phyloP scores from a whole-genome alignment of 2,329 filamentous ascomycete genomes.

The Xenoacremonium recifei region DNA sequence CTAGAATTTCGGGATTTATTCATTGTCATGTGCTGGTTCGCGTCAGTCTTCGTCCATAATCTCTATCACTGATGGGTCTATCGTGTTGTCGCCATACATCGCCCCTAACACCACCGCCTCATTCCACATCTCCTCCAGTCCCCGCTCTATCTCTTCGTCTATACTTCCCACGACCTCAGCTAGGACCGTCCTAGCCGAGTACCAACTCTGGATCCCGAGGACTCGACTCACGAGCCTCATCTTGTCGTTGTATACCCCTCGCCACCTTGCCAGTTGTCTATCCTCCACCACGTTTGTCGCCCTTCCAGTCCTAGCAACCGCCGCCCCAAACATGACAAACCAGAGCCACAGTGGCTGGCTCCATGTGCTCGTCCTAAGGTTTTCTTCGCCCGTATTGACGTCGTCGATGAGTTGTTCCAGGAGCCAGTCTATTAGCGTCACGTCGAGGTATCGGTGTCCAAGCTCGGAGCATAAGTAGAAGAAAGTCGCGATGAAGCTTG shows the following conservation, averaged over 20 bases:
- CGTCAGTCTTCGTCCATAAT: slow-evolving; percentile 22
- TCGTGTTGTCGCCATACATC: slow-evolving; percentile 13
- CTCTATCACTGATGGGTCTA: slow-evolving; percentile 24
- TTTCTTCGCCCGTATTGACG: slow-evolving; percentile 38
- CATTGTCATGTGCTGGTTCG: too few species aligned
- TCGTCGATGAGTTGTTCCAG: slow-evolving; percentile 45
- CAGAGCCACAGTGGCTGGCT: slow-evolving; percentile 44
- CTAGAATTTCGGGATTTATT: too few species aligned
- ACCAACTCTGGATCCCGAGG: slow-evolving; percentile 38
- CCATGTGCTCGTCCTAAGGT: slow-evolving; percentile 40
- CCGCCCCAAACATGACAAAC: slow-evolving; percentile 45
- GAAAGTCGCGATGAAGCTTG: slow-evolving; percentile 46
- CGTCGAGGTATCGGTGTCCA: slow-evolving; percentile 39
- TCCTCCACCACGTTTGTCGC: slow-evolving; percentile 34
- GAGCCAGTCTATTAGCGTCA: slow-evolving; percentile 44
- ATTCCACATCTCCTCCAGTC: slow-evolving; percentile 41
- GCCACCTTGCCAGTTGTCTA: slow-evolving; percentile 37
- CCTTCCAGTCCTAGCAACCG: slow-evolving; percentile 37
- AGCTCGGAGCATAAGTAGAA: slow-evolving; percentile 47
- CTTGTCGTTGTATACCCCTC: slow-evolving; percentile 39
- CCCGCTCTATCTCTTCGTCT: slow-evolving; percentile 38
- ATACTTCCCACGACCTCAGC: slow-evolving; percentile 40
- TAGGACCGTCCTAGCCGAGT: slow-evolving; percentile 35
- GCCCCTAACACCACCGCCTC: slow-evolving; percentile 29
- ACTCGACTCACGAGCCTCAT: slow-evolving; percentile 39